These are phyloP conservation scores for Lentinus tigrinus DNA, from an alignment of 768 basidiomycete species.

Conservation along the genomic window DNA sequence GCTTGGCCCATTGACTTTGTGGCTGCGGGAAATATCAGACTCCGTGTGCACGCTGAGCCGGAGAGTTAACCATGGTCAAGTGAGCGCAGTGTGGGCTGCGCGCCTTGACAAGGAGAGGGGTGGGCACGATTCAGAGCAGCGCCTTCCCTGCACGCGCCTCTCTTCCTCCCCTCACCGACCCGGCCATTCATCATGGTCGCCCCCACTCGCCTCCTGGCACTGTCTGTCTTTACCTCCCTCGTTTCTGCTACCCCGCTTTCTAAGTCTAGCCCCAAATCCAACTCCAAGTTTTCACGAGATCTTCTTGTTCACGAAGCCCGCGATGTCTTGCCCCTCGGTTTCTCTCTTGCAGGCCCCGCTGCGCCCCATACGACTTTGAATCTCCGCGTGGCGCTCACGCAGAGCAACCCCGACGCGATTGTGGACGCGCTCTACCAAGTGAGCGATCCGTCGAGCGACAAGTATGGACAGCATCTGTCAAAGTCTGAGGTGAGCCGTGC, in stretches of 20 bases:
- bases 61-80: no score
- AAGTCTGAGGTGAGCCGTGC: constrained; percentile 25
- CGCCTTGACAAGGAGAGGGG: no score
- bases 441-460: constrained; percentile 24
- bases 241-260: constrained; percentile 9
- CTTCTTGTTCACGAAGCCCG: constrained; percentile 19
- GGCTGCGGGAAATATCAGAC: no score
- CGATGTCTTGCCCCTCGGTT: constrained; percentile 10
- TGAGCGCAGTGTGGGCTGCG: no score
- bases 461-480: constrained; percentile 28
- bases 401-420: constrained; percentile 24
- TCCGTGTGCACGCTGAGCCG: no score
- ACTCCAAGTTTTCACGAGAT: constrained; percentile 5
- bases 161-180: neutral
- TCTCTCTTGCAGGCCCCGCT: constrained; percentile 16
- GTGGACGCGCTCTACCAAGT: constrained; percentile 26
- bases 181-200: constrained; percentile 9
- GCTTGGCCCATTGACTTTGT: no score
- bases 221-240: constrained; percentile 10
- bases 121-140: neutral
- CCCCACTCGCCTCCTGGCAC: constrained; percentile 14
- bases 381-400: constrained; percentile 28
- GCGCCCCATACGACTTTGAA: constrained; percentile 19
- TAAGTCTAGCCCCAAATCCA: no score
- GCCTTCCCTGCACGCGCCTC: neutral